phyloP scores from a whole-genome alignment of 2,329 filamentous ascomycete species.

The Xylariaceae sp. region DNA sequence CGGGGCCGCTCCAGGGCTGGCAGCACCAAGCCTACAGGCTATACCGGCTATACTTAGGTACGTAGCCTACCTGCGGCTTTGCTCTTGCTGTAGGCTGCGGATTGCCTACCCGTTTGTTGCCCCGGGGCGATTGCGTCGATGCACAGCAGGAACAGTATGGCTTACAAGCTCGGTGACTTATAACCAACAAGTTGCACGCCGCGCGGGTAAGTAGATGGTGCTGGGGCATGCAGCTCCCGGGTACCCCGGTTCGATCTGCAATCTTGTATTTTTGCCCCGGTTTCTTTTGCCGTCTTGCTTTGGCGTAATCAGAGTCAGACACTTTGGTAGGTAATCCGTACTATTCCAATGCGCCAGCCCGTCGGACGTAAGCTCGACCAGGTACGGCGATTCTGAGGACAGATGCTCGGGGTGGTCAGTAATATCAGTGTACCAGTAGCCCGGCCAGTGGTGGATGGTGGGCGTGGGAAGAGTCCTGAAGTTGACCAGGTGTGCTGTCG shows the following conservation, averaged over 20 bases:
- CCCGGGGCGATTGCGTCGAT: too few relatives aligned
- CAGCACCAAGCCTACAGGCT: neutral
- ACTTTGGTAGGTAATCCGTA: too few relatives aligned
- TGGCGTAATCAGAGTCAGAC: neutral
- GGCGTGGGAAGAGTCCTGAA: neutral
- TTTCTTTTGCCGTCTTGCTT: conserved; percentile 2
- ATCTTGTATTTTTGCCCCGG: neutral
- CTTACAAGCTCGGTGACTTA: too few relatives aligned
- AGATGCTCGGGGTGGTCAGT: neutral
- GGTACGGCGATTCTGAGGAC: neutral
- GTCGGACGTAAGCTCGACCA: neutral
- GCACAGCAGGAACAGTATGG: too few relatives aligned
- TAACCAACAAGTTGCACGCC: too few relatives aligned
- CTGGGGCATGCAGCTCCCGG: conserved; percentile 1
- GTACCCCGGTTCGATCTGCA: neutral
- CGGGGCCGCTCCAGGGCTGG: neutral
- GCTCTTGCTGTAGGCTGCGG: too few relatives aligned
- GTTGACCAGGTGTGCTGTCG: conserved; percentile 1
- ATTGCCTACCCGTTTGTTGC: too few relatives aligned
- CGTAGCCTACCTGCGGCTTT: neutral
- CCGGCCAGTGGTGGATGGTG: neutral
- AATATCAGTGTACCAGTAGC: conserved; percentile 1
- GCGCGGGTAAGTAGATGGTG: neutral
- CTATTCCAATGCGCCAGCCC: neutral
- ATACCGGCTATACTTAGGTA: neutral